Conservation (phyloP, 441 rosid genomes). For the Eruca vesicaria region DNA sequence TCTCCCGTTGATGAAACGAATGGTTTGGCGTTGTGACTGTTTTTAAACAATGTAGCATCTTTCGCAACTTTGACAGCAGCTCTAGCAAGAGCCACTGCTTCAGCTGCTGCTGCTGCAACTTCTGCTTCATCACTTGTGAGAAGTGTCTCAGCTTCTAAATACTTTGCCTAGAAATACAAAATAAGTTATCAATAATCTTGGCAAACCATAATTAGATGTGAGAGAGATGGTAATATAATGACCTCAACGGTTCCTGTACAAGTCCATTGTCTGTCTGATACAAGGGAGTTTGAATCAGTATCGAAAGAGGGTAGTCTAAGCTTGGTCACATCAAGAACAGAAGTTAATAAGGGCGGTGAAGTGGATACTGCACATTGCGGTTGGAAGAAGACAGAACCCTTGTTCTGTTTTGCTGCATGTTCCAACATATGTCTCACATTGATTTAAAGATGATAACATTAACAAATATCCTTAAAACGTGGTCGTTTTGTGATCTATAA, state of each 20-base stretch:
- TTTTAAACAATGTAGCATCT: slow-evolving; percentile 62
- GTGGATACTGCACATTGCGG: slow-evolving; percentile 75
- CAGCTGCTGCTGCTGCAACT: slow-evolving; percentile 85
- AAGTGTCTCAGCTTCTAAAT: slow-evolving; percentile 62
- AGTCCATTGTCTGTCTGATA: slow-evolving; percentile 60
- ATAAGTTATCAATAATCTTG: background rate
- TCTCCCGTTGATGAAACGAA: slow-evolving; percentile 31
- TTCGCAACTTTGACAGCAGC: slow-evolving; percentile 85
- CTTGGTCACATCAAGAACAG: slow-evolving; percentile 73
- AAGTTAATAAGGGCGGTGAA: slow-evolving; percentile 46
- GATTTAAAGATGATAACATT: background rate
- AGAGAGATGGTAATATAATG: slow-evolving; percentile 1
- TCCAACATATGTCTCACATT: slow-evolving; percentile 5
- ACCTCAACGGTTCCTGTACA: slow-evolving; percentile 63
- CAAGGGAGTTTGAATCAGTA: slow-evolving; percentile 49
- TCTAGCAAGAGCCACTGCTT: slow-evolving; percentile 91
- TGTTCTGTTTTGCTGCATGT: slow-evolving; percentile 61
- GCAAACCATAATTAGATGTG: background rate
- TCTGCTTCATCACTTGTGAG: slow-evolving; percentile 77
- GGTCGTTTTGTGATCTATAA: too few species aligned
- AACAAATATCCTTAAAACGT: background rate
- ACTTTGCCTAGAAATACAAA: slow-evolving; percentile 50
- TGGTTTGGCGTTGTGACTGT: slow-evolving; percentile 35
- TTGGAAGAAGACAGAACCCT: slow-evolving; percentile 49
- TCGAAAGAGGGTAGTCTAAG: slow-evolving; percentile 73